A percentile compares a stretch with the other conserved stretches of the same genome.
These are phyloP conservation scores for Adansonia gregorii DNA, from an alignment of 441 rosid genomes.

Conservation along the genomic window DNA sequence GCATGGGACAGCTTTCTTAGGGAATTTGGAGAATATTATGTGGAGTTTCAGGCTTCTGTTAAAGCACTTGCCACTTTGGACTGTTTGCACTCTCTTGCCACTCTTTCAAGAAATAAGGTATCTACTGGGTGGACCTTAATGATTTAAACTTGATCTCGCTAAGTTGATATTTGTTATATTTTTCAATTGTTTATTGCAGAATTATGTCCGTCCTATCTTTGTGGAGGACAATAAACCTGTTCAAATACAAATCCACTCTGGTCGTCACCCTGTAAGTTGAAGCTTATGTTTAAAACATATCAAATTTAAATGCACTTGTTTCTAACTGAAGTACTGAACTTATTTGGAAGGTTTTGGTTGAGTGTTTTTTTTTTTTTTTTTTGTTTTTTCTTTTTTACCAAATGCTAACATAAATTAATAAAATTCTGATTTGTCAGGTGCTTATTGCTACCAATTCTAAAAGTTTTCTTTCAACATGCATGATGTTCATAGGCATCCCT, in stretches of 20 bases:
- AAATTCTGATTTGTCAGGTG: background rate
- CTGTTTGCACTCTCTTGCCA: constrained; percentile 85
- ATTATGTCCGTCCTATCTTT: constrained; percentile 69
- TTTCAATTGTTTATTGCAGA: constrained; percentile 50
- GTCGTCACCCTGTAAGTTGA: constrained; percentile 82
- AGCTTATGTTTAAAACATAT: background rate
- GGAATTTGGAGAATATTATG: constrained; percentile 64
- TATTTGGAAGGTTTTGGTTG: background rate
- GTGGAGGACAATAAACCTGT: constrained; percentile 68
- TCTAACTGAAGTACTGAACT: background rate
- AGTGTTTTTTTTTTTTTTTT: background rate
- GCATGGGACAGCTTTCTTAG: constrained; percentile 80
- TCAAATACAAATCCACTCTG: constrained; percentile 71
- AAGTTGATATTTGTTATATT: constrained; percentile 28
- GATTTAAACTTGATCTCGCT: constrained; percentile 17
- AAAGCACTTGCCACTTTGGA: constrained; percentile 89
- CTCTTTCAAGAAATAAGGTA: constrained; percentile 83
- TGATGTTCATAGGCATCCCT: background rate
- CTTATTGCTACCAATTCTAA: background rate
- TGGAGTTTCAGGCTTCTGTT: constrained; percentile 76
- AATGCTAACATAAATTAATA: background rate
- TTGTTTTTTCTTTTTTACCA: background rate
- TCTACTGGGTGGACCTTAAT: constrained; percentile 20
- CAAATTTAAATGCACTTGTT: background rate
- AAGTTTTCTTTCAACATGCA: background rate